A percentile compares a stretch with the other conserved stretches of the same genome.
Conservation (phyloP, 495 filamentous ascomycete species). For the Penicillium tannophilum region DNA sequence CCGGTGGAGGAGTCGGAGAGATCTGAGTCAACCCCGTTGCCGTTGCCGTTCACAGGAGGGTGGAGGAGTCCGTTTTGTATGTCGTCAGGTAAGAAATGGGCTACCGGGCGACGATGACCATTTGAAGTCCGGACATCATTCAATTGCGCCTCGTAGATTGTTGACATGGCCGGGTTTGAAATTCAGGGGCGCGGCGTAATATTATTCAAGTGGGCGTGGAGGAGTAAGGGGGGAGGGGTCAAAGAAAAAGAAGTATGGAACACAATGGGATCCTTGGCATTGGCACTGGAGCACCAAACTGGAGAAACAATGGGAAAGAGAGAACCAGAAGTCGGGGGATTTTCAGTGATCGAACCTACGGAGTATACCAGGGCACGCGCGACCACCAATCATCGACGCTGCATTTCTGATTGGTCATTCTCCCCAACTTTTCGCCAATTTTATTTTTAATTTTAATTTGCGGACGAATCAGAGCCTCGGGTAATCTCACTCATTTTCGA, state of each 20-base stretch:
- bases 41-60: slow-evolving; percentile 10
- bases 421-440: slow-evolving; percentile 1
- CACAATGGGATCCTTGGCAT: slow-evolving; percentile 3
- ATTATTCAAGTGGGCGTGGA: not conserved
- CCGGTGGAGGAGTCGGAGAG: slow-evolving; percentile 31
- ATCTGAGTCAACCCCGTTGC: slow-evolving; percentile 21
- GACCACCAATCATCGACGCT: slow-evolving; percentile 8
- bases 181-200: slow-evolving; percentile 14
- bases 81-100: slow-evolving; percentile 24
- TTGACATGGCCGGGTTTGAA: slow-evolving; percentile 16
- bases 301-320: slow-evolving; percentile 7
- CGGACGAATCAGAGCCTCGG: not conserved
- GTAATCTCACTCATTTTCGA: not conserved
- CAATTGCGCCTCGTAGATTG: slow-evolving; percentile 14
- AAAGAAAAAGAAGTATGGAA: not conserved
- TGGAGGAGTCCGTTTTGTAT: slow-evolving; percentile 11
- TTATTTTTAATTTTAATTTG: slow-evolving; percentile 1
- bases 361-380: slow-evolving; percentile 14
- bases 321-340: slow-evolving; percentile 5
- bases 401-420: slow-evolving; percentile 16
- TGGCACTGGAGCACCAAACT: not conserved
- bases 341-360: slow-evolving; percentile 14
- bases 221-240: not conserved
- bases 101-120: slow-evolving; percentile 23
- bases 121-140: slow-evolving; percentile 15